Evolutionary conservation across 768 basidiomycete species (phyloP), one percentile per base, ranked within the genome.

Genomic region (Psilocybe cubensis): DNA sequence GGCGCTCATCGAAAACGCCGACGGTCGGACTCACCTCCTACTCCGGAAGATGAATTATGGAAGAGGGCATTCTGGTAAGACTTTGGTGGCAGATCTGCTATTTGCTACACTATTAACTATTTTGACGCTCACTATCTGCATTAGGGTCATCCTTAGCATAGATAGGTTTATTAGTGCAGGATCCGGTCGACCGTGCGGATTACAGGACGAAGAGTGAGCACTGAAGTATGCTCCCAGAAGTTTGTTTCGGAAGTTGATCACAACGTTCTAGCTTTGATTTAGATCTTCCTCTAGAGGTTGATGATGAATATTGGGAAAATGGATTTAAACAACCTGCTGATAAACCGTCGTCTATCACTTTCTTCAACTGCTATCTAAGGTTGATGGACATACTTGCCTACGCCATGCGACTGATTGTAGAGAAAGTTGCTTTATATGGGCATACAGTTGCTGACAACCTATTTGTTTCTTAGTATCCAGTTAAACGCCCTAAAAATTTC

Each of bases 291-390:
- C 72, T 86, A 1, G 80, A 80, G 54, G 86, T 87, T 45, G 82
- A 83, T 61, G 88, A 90, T 62, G 87, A 88, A 66, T 91, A 85
- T 59, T 93, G 90, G 89, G 79, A 84, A 18, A 72, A 70, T 35
- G 71, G 79, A 17, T 91, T 89, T 70, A 75, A 82, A 49, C 91
- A 92, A 66, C 91, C 91, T 1, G 65, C 73, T 9, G 78, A 74
- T 6, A 83, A 78, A 64, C 83, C 85, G 0, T 86, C 85, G 0
- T 68, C 67, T 1, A 73, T 89, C 3, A 64, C 84, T 1, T 86
- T 78, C 57, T 88, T 89, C 68, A 81, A 81, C 54, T 77, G 75
- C 43, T 76, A 77, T 41, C 68, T 88, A 41, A 77, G 81, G 29
- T 75, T 92, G 4, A 48, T 48, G 46, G 46, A 48, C 18, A 48